Evolutionary conservation across 179 eudicot genomes (phyloP), one percentile per base, ranked within the genome.

Genomic region (Spergularia azorica): DNA sequence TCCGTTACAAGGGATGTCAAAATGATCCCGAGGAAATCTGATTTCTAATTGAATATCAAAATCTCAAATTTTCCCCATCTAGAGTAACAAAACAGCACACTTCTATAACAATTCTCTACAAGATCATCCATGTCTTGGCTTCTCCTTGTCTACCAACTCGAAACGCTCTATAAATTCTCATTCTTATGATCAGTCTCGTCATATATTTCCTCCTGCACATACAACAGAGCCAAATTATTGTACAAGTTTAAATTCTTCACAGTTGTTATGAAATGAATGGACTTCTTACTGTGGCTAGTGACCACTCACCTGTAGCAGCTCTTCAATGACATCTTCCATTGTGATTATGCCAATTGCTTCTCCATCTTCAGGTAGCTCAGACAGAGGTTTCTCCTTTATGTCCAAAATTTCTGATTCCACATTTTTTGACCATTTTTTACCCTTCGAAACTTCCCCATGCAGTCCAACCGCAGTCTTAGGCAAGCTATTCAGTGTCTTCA

Each of bases 291-390:
- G 20, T 66, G 17, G 55, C 17, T 50, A 66, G 74, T 76, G 63
- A 91, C 97, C 90, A 26, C 32, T 26, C 32, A 26, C 32, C 32
- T 93, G 89, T 71, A 93, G 79, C 68, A 93, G 90, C 76, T 93
- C 97, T 84, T 93, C 94, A 20, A 93, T 93, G 63, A 93, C 94
- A 67, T 93, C 96, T 84, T 93, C 97, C 97, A 93, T 89, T 56
- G 97, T 93, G 77, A 93, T 93, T 50, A 93, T 78, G 57, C 97
- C 97, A 21, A 91, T 87, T 41, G 90, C 94, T 80, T 90, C 92
- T 77, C 89, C 97, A 77, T 89, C 90, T 75, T 86, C 90, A 14
- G 92, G 81, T 13, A 87, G 82, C 63, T 76, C 86, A 4, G 91
- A 86, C 32, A 90, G 84, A 57, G 90, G 89, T 73, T 79, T 83